Conservation (phyloP, 768 basidiomycete species). For the Strobilomyces dryophilus region DNA sequence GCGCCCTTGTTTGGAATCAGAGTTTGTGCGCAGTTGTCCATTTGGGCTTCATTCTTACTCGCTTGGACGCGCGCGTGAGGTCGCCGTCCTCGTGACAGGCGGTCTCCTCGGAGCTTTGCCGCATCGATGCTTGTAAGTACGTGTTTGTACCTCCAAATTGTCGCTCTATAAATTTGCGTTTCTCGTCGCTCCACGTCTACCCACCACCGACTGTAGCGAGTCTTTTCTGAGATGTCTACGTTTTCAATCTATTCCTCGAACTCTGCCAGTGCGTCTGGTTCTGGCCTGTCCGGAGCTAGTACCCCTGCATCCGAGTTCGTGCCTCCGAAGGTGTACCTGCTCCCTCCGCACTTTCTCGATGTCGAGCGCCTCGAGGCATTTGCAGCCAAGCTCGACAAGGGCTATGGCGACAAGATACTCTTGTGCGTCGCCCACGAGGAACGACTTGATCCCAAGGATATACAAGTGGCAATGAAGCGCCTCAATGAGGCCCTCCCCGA, state of each 20-base stretch:
- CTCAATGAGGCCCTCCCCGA: conserved; percentile 15
- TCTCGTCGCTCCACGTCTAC: neutral
- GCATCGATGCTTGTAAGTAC: conserved; percentile 11
- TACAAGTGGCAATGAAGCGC: conserved; percentile 6
- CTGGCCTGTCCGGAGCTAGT: conserved; percentile 14
- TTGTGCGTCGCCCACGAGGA: conserved; percentile 18
- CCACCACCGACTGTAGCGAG: neutral
- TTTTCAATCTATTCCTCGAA: conserved; percentile 5
- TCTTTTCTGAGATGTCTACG: conserved; percentile 16
- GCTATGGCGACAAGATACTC: conserved; percentile 26
- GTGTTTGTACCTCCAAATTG: conserved; percentile 20
- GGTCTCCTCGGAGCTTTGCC: neutral
- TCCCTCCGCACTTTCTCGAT: conserved; percentile 18
- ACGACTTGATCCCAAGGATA: conserved; percentile 4
- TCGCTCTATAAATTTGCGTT: conserved; percentile 24
- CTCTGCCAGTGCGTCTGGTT: conserved; percentile 15
- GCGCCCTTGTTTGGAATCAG: neutral
- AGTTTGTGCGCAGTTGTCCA: neutral
- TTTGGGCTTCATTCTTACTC: conserved; percentile 3
- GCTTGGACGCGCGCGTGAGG: neutral
- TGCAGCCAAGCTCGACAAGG: conserved; percentile 21
- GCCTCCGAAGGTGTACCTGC: conserved; percentile 19
- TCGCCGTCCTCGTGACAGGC: neutral
- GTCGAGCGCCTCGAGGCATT: conserved; percentile 13
- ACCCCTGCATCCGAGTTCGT: conserved; percentile 26